Evolutionary conservation across 1,284 basidiomycete species (phyloP).

Genomic region (Pyrrhoderma noxium): DNA sequence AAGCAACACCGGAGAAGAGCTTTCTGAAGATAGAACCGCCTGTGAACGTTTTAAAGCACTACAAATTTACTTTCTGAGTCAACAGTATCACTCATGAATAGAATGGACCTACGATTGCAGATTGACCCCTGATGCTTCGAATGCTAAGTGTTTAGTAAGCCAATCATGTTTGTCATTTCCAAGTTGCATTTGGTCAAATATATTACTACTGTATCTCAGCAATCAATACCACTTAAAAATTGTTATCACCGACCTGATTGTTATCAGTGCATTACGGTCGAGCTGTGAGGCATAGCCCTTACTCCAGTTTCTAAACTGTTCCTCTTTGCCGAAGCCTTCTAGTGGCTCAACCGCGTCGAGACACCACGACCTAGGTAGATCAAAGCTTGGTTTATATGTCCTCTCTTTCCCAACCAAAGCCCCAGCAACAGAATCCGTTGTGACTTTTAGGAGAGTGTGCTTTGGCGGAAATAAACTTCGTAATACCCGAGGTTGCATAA

Average conservation of each 20-base stretch:
- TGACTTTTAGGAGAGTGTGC: constrained; percentile 25
- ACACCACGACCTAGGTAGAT: constrained; percentile 61
- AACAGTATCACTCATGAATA: too few relatives aligned
- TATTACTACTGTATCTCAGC: constrained; percentile 1
- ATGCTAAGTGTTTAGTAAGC: constrained; percentile 57
- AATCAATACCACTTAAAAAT: neutral
- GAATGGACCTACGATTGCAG: constrained; percentile 48
- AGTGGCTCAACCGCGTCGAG: constrained; percentile 45
- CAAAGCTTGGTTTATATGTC: constrained; percentile 52
- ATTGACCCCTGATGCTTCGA: constrained; percentile 52
- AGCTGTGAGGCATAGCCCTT: neutral
- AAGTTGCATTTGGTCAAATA: constrained; percentile 47
- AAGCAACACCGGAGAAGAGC: constrained; percentile 71
- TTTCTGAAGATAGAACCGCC: constrained; percentile 52
- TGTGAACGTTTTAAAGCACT: constrained; percentile 76
- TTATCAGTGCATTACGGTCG: neutral
- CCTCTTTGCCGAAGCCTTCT: constrained; percentile 34
- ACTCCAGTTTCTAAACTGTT: constrained; percentile 35
- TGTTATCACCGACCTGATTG: constrained; percentile 7
- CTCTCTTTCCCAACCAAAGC: constrained; percentile 58
- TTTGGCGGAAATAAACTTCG: constrained; percentile 46
- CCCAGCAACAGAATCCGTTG: constrained; percentile 53
- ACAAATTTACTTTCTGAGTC: too few relatives aligned
- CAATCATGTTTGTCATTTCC: constrained; percentile 43
- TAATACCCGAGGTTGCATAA: constrained; percentile 30